These are phyloP conservation scores for Syzygium aromaticum DNA, from an alignment of 345 rosid species.

Conservation along the genomic window DNA sequence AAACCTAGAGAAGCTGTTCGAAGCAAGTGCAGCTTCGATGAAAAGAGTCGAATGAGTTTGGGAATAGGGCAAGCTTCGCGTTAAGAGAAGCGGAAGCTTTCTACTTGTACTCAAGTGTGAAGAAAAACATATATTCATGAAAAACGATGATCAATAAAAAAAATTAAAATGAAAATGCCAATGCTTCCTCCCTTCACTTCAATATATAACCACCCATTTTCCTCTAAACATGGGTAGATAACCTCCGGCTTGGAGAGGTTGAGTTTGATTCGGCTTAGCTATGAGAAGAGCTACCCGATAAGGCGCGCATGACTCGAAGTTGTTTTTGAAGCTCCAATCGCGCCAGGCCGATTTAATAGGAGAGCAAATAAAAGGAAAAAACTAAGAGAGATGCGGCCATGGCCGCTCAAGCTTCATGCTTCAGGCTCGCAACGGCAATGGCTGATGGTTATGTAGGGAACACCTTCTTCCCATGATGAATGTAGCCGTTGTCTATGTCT, in stretches of 20 bases:
- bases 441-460: slow-evolving; percentile 72
- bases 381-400: too few species aligned
- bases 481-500: slow-evolving; percentile 19
- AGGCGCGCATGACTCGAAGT: too few species aligned
- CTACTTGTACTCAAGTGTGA: too few species aligned
- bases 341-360: background rate
- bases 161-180: background rate
- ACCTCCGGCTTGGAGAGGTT: background rate
- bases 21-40: too few species aligned
- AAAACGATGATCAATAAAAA: too few species aligned
- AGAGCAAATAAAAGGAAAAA: background rate
- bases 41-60: too few species aligned
- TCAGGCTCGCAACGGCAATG: slow-evolving; percentile 27
- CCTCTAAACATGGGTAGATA: background rate
- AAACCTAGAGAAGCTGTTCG: too few species aligned
- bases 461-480: slow-evolving; percentile 57
- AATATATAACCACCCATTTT: background rate
- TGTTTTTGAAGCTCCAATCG: background rate
- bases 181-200: background rate
- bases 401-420: too few species aligned
- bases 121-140: too few species aligned
- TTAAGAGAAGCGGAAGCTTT: too few species aligned
- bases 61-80: too few species aligned
- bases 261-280: background rate
- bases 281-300: too few species aligned